Evolutionary conservation across 148 eudicot genomes (phyloP), one percentile per base, ranked within the genome.

Genomic region (Oxyria digyna): DNA sequence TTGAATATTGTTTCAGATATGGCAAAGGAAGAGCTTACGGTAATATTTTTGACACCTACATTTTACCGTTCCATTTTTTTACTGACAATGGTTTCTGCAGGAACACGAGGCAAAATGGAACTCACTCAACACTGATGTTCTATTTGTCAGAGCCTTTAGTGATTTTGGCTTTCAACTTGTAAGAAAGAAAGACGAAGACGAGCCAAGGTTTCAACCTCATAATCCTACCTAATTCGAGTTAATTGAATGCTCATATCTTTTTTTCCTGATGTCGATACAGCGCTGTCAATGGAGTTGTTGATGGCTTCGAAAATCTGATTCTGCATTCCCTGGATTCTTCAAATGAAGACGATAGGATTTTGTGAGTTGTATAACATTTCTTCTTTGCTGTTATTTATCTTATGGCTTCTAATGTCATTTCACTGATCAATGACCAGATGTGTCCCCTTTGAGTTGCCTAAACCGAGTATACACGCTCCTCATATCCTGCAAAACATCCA

Each of bases 1-100:
- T n/a, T n/a, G n/a, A n/a, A n/a, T n/a, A n/a, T 64, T 54, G 23
- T 21, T 42, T 33, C 37, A 88, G 96, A 77, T 38, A 82, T 86
- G 29, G 41, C 77, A 0, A 72, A 50, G 74, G 78, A 71, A 50
- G 29, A 50, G 57, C 57, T 50, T 9, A 21, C 12, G 57, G 57
- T 50, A 20, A 4, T 26, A 20, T 38, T 38, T 2, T 6, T 10
- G 1, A 48, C 49, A 15, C 6, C 12, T 49, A 6, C 18, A 17
- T 45, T 45, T 45, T 1, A 1, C 20, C 6, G 10, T n/a, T 6
- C 8, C 20, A 1, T 21, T 50, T 8, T 18, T 10, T 21, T 20
- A 50, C 0, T 8, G 3, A 13, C 24, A 14, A 50, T 10, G 14
- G 27, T 21, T 50, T 50, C 20, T 26, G 33, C 40, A 62, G 67